Percentiles rank a stretch among this genome's conserved stretches.
These are phyloP conservation scores for Hexamita inflata DNA, from an alignment of 208 protist species.

Conservation along the genomic window DNA sequence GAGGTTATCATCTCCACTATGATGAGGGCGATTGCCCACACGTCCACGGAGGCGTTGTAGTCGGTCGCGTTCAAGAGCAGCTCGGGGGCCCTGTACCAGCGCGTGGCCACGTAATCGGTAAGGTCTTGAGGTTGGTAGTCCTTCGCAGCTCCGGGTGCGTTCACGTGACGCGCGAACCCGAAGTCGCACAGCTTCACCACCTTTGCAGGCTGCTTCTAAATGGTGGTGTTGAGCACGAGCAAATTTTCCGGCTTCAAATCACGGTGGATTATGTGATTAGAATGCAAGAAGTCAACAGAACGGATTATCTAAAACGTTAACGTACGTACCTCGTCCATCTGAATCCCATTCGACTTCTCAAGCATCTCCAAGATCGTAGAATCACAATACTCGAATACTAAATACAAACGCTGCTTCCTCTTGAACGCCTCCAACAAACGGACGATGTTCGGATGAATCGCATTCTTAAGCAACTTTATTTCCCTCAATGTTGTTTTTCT, in stretches of 20 bases:
- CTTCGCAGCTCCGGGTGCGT: not conserved
- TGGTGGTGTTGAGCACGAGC: conserved; percentile 4
- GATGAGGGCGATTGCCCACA: conserved; percentile 52
- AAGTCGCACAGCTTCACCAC: conserved; percentile 36
- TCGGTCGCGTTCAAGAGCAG: conserved; percentile 53
- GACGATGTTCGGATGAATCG: conserved; percentile 45
- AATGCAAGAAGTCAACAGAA: not conserved
- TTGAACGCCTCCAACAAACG: conserved; percentile 45
- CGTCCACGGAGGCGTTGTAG: conserved; percentile 47
- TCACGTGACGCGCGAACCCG: conserved; percentile 24
- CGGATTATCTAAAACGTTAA: conserved; percentile 36
- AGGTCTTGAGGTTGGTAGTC: conserved; percentile 58
- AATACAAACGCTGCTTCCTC: conserved; percentile 41
- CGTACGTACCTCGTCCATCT: conserved; percentile 30
- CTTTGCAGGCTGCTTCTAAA: not conserved
- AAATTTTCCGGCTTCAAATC: conserved; percentile 41
- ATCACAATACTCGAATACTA: conserved; percentile 51
- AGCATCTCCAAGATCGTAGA: conserved; percentile 47
- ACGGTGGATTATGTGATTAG: conserved; percentile 6
- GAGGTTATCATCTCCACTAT: conserved; percentile 47
- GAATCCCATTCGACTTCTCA: conserved; percentile 37
- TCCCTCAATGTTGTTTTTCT: conserved; percentile 36
- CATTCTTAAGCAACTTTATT: conserved; percentile 44
- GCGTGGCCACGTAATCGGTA: conserved; percentile 32
- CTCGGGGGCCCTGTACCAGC: conserved; percentile 41